phyloP scores from a whole-genome alignment of 2,329 filamentous ascomycete genomes.

The Bipolaris victoriae region DNA sequence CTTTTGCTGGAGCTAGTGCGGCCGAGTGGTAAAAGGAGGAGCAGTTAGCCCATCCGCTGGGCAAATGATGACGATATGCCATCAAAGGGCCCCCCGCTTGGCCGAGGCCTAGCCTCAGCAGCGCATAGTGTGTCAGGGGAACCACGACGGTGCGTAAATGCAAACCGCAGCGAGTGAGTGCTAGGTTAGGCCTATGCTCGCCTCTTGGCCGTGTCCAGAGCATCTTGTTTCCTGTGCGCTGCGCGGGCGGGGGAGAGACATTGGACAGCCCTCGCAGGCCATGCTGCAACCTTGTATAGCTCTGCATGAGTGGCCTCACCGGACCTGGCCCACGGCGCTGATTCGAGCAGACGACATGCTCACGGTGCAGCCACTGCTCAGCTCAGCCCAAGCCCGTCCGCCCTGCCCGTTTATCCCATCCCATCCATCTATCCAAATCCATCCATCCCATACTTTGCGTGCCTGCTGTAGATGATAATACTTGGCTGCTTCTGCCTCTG shows the following conservation, averaged over 20 bases:
- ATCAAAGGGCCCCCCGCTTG: conserved; percentile 19
- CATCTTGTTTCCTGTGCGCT: conserved; percentile 37
- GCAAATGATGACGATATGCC: conserved; percentile 40
- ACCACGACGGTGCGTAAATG: conserved; percentile 23
- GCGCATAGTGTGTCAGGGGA: conserved; percentile 17
- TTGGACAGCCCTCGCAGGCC: conserved; percentile 41
- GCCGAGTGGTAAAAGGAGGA: conserved; percentile 35
- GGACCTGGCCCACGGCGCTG: conserved; percentile 28
- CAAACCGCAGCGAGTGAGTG: conserved; percentile 26
- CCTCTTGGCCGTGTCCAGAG: conserved; percentile 36
- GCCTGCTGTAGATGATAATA: too few species aligned
- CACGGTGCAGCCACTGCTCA: conserved; percentile 23
- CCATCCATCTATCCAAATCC: background rate
- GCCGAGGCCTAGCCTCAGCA: conserved; percentile 19
- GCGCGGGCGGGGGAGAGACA: conserved; percentile 34
- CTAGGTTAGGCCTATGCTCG: conserved; percentile 24
- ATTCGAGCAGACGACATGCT: conserved; percentile 39
- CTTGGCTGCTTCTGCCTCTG: too few species aligned
- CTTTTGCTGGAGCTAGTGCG: conserved; percentile 24
- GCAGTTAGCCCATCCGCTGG: background rate
- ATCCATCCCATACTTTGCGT: too few species aligned
- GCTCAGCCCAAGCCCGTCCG: conserved; percentile 15
- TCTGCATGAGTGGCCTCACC: conserved; percentile 47
- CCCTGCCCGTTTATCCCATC: background rate
- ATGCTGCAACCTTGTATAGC: conserved; percentile 43